Evolutionary conservation across 83 land plant genomes (phyloP).

Genomic region (Diphasiastrum complanatum): DNA sequence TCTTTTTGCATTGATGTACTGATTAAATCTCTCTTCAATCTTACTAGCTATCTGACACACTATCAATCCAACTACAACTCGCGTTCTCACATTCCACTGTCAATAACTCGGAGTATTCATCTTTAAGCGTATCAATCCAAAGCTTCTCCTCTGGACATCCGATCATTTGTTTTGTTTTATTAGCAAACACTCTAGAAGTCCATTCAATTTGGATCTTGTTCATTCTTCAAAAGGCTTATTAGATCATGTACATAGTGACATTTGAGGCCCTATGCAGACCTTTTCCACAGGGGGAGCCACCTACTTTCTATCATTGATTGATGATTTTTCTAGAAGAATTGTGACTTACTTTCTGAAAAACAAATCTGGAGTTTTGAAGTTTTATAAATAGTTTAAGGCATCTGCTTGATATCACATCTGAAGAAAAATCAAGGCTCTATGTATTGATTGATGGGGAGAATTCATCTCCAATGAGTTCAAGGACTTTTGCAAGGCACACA

Average conservation of each 20-base stretch:
- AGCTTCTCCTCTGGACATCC: no score
- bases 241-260: neutral
- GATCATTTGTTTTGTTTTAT: no score
- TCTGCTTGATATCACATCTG: neutral
- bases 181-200: no score
- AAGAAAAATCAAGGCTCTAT: neutral
- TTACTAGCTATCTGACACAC: no score
- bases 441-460: slow-evolving; percentile 12
- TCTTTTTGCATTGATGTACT: no score
- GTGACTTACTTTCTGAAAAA: neutral
- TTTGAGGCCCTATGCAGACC: neutral
- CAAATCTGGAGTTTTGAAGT: neutral
- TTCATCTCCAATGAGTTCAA: slow-evolving; percentile 1
- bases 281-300: neutral
- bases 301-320: neutral
- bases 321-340: neutral
- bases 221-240: no score
- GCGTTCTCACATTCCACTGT: no score
- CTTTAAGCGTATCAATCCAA: no score
- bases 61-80: no score
- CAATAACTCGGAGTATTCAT: no score
- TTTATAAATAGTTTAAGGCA: neutral
- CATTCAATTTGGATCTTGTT: no score
- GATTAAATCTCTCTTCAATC: no score
- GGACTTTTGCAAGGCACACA: neutral